phyloP scores from a whole-genome alignment of 768 basidiomycete species.

The Amanita exitialis region DNA sequence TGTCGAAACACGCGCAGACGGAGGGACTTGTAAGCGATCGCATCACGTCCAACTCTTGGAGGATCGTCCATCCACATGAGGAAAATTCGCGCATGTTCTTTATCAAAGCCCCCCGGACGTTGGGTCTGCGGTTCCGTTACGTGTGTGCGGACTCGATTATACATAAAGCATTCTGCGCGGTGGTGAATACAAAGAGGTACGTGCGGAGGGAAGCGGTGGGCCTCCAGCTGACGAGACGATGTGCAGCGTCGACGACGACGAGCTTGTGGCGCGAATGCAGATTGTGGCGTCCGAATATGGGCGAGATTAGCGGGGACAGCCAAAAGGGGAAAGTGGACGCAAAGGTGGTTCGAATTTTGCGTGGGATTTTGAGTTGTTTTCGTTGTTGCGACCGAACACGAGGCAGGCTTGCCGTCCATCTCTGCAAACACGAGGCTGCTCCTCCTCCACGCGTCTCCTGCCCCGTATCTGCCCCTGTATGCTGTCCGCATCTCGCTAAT shows the following conservation, averaged over 20 bases:
- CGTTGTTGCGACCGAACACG: conserved; percentile 5
- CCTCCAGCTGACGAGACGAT: neutral
- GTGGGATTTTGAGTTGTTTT: neutral
- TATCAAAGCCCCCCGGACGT: neutral
- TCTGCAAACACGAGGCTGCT: neutral
- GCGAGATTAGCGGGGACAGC: neutral
- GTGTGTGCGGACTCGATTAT: neutral
- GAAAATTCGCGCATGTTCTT: neutral
- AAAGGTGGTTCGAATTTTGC: neutral
- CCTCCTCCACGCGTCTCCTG: neutral
- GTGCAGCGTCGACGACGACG: neutral
- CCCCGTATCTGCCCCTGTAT: neutral
- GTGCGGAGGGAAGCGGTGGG: neutral
- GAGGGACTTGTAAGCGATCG: neutral
- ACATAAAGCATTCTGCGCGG: neutral
- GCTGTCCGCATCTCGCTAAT: neutral
- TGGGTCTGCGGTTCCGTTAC: neutral
- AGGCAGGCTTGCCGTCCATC: neutral
- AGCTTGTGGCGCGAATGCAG: neutral
- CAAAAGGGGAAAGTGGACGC: neutral
- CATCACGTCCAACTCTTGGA: neutral
- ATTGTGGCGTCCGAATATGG: neutral
- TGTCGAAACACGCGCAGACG: neutral
- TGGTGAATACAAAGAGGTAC: neutral
- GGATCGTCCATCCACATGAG: neutral